Evolutionary conservation across 441 rosid genomes (phyloP).

Genomic region (Populus hybrid): DNA sequence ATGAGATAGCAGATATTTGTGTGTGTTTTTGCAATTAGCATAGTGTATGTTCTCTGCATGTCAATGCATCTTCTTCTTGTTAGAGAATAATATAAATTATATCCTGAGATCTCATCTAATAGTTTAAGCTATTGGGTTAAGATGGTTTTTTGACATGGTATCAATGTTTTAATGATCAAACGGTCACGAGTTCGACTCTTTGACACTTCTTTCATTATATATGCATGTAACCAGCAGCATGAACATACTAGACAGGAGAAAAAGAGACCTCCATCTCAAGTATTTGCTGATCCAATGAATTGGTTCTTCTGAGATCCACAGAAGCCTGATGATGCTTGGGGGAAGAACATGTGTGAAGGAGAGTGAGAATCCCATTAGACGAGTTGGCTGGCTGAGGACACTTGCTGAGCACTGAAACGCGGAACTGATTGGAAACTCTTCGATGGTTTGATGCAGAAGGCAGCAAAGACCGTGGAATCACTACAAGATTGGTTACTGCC

Average conservation of each 20-base stretch:
- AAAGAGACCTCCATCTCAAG: slow-evolving; percentile 39
- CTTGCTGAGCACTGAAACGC: slow-evolving; percentile 35
- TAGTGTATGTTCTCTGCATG: background rate
- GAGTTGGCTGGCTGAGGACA: slow-evolving; percentile 30
- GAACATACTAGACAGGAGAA: background rate
- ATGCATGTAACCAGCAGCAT: background rate
- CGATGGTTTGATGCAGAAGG: slow-evolving; percentile 25
- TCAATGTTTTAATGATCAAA: too few relatives aligned
- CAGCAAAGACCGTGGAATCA: slow-evolving; percentile 27
- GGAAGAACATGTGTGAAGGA: slow-evolving; percentile 19
- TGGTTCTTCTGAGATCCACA: slow-evolving; percentile 12
- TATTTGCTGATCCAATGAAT: slow-evolving; percentile 25
- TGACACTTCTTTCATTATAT: background rate
- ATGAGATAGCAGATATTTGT: background rate
- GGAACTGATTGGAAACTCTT: slow-evolving; percentile 24
- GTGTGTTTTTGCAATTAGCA: background rate
- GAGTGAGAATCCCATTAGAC: slow-evolving; percentile 18
- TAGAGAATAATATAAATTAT: too few relatives aligned
- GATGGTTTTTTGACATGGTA: too few relatives aligned
- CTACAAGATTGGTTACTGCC: slow-evolving; percentile 36
- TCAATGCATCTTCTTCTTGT: background rate
- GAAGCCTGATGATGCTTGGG: slow-evolving; percentile 15
- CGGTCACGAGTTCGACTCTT: too few relatives aligned
- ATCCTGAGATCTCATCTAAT: too few relatives aligned
- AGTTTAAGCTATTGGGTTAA: too few relatives aligned